Percentiles rank a stretch among this genome's conserved stretches.
Conservation (phyloP, 2,329 filamentous ascomycete genomes). For the Rhynchosporium secalis region DNA sequence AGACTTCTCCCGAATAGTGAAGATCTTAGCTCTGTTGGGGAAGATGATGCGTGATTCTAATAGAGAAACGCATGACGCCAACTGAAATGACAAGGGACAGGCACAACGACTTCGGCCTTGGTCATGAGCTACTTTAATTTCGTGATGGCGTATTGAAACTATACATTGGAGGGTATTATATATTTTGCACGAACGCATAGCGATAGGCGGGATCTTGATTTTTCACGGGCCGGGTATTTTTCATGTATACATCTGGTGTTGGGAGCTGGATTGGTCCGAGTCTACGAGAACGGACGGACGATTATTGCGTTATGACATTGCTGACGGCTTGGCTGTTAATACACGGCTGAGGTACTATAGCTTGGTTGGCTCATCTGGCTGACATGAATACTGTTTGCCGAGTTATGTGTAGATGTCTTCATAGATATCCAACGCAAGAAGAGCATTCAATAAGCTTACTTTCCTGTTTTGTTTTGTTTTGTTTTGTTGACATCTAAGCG, state of each 20-base stretch:
- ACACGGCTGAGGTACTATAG: neutral
- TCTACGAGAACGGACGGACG: slow-evolving; percentile 1
- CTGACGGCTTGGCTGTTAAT: neutral
- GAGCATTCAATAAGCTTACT: neutral
- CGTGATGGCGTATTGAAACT: slow-evolving; percentile 9
- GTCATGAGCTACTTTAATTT: slow-evolving; percentile 11
- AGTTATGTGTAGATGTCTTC: neutral
- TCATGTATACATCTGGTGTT: slow-evolving; percentile 23
- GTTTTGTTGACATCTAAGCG: neutral
- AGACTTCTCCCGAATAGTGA: slow-evolving; percentile 51
- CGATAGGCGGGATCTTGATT: slow-evolving; percentile 20
- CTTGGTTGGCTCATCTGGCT: neutral
- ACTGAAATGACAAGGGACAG: slow-evolving; percentile 5
- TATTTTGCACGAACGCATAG: slow-evolving; percentile 21
- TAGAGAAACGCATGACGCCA: slow-evolving; percentile 1
- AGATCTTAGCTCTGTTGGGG: slow-evolving; percentile 22
- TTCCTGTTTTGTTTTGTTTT: neutral
- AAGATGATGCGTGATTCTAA: slow-evolving; percentile 24
- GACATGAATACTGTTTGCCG: neutral
- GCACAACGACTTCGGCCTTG: slow-evolving; percentile 5
- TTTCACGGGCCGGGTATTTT: slow-evolving; percentile 7
- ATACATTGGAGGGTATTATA: slow-evolving; percentile 10
- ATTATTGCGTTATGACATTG: slow-evolving; percentile 4
- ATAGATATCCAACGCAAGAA: neutral
- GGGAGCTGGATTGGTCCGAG: slow-evolving; percentile 7